These are phyloP conservation scores for Chaetoscypha palmicola DNA, from an alignment of 2,329 filamentous ascomycete species.

Conservation along the genomic window DNA sequence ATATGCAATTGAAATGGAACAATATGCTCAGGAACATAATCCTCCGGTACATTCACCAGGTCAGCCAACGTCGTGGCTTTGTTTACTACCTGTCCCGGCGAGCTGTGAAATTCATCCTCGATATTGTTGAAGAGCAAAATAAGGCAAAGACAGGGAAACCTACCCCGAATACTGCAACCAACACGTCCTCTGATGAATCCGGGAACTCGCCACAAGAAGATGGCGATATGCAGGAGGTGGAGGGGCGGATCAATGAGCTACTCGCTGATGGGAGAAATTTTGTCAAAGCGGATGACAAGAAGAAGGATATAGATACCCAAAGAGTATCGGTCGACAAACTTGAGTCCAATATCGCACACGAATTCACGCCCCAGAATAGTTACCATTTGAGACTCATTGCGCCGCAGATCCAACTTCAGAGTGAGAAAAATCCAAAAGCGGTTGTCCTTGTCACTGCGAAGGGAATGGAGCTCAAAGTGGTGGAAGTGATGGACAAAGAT, in stretches of 20 bases:
- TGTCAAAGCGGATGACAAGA: conserved; percentile 59
- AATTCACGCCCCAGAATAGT: conserved; percentile 85
- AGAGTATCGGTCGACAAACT: conserved; percentile 51
- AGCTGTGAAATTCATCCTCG: conserved; percentile 95
- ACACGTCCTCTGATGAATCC: conserved; percentile 22
- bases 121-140: conserved; percentile 91
- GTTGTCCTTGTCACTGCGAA: conserved; percentile 96
- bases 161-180: conserved; percentile 29
- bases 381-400: conserved; percentile 94
- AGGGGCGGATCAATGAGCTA: conserved; percentile 80
- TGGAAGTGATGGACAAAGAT: conserved; percentile 97
- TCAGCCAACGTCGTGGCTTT: conserved; percentile 89
- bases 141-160: conserved; percentile 40
- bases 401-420: conserved; percentile 95
- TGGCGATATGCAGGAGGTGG: conserved; percentile 53
- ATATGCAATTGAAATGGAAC: conserved; percentile 97
- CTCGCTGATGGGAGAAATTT: conserved; percentile 78
- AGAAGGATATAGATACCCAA: conserved; percentile 28
- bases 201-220: conserved; percentile 17
- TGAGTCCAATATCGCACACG: conserved; percentile 70
- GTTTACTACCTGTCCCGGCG: conserved; percentile 95
- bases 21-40: conserved; percentile 94
- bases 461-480: conserved; percentile 94
- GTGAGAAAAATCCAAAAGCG: conserved; percentile 94
- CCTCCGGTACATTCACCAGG: conserved; percentile 93